Evolutionary conservation across 2,329 filamentous ascomycete species (phyloP).

Genomic region (Alternaria longipes): DNA sequence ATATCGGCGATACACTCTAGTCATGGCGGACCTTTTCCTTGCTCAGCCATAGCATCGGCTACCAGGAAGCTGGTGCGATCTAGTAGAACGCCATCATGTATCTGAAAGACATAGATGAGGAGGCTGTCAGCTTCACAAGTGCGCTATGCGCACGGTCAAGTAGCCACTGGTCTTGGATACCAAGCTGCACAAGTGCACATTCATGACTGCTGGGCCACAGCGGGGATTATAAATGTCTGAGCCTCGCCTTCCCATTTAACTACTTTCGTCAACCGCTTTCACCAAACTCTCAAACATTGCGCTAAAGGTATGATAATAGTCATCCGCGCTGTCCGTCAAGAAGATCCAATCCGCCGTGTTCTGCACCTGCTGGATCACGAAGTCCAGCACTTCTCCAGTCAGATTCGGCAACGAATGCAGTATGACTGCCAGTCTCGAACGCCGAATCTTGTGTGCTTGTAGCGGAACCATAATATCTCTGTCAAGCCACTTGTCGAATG

Average conservation of each 20-base stretch:
- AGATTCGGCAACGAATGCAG: constrained; percentile 40
- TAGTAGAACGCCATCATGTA: too few relatives aligned
- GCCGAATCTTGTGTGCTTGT: constrained; percentile 26
- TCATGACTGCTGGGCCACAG: background rate
- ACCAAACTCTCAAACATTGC: constrained; percentile 35
- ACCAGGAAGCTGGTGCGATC: too few relatives aligned
- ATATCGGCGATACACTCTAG: too few relatives aligned
- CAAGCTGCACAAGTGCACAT: background rate
- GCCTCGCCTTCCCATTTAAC: background rate
- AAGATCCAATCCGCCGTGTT: constrained; percentile 45
- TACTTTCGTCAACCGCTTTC: constrained; percentile 19
- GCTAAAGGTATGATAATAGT: constrained; percentile 44
- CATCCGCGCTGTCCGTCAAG: constrained; percentile 37
- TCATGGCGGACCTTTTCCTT: too few relatives aligned
- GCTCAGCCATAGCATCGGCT: too few relatives aligned
- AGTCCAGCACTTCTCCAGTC: constrained; percentile 34
- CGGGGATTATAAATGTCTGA: background rate
- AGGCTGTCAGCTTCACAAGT: too few relatives aligned
- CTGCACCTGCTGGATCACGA: constrained; percentile 41
- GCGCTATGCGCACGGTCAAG: too few relatives aligned
- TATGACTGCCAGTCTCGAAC: constrained; percentile 38
- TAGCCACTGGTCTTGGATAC: background rate
- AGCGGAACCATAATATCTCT: constrained; percentile 32
- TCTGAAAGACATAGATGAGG: too few relatives aligned
- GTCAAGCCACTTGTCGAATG: constrained; percentile 41